Base-by-base conservation (phyloP, 305 asterid species). In the Solanum hybrid region DNA sequence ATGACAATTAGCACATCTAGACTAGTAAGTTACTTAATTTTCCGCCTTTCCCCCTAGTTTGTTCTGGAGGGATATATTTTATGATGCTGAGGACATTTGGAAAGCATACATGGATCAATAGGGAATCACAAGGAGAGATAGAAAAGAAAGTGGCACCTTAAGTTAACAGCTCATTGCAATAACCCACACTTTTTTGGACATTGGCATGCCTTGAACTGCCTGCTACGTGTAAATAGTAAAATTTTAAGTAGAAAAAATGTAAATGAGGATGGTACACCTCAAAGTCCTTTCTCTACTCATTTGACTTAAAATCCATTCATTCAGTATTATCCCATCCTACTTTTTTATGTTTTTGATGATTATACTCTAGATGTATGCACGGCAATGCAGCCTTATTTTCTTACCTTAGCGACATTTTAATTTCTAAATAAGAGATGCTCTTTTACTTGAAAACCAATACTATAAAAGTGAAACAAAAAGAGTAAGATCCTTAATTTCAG, bases 11-110 rank as follows among this genome's bases (percentile, higher is more conserved):
- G n/a, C 36, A 75, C 17, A 14, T 29, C 36, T 75, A 29, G 80
- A 75, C 36, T 29, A 29, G 11, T 29, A 10, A 14, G 24, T 29
- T 29, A 1, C 77, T 29, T 29, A 75, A 75, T 29, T 75, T 75
- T 29, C 78, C 6, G 1, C 37, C 37, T 75, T 75, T 75, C 37
- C n/a, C 4, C 36, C 20, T 75, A 75, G 37, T 75, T 29, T 75
- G 37, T 29, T 75, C 36, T 6, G 36, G 36, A 14, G 79, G 10
- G 36, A 75, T 29, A 29, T 75, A 29, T 29, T 75, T 11, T 75
- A 75, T 75, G 79, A 75, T 75, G 79, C 76, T 94, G 97, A 92
- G 96, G 98, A 96, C 96, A 94, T 24, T 29, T 77, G 38, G 82
- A 17, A 31, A 77, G 82, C 27, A 32, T 33, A 15, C 82, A 20